phyloP scores from a whole-genome alignment of 2,329 filamentous ascomycete species.

The Exophiala sideris region DNA sequence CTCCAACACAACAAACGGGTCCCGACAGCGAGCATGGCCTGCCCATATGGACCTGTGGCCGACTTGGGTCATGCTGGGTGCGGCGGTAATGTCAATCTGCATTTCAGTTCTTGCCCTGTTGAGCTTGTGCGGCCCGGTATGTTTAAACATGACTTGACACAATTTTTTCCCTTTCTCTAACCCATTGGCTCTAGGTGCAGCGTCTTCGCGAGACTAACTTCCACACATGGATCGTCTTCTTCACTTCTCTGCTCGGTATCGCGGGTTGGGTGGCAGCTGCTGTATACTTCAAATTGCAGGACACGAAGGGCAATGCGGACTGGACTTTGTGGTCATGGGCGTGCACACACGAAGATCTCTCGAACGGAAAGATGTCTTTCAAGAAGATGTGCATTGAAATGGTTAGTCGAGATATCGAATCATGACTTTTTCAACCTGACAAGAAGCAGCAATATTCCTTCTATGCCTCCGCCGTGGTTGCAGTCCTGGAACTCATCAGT shows the following conservation, averaged over 20 bases:
- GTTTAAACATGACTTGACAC: background rate
- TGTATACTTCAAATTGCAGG: constrained; percentile 12
- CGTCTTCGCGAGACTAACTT: constrained; percentile 4
- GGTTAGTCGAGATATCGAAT: constrained; percentile 14
- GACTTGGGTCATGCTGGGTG: constrained; percentile 15
- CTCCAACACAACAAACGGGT: background rate
- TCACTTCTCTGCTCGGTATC: constrained; percentile 11
- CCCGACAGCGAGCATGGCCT: constrained; percentile 7
- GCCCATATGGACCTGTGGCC: constrained; percentile 8
- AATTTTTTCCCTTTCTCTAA: background rate
- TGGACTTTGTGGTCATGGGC: constrained; percentile 15
- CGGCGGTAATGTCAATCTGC: constrained; percentile 6
- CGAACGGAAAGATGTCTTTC: constrained; percentile 15
- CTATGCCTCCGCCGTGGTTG: no score
- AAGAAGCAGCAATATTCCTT: no score
- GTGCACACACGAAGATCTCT: constrained; percentile 4
- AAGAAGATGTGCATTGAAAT: constrained; percentile 10
- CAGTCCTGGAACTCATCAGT: no score
- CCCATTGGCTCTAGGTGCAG: background rate
- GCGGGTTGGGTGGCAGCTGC: constrained; percentile 8
- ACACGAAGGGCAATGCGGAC: constrained; percentile 5
- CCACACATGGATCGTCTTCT: constrained; percentile 10
- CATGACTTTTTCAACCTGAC: no score
- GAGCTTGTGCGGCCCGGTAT: constrained; percentile 9
- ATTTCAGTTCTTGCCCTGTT: constrained; percentile 7